Conservation (phyloP, 1,139 yeast genomes). For the Taphrina sp. region DNA sequence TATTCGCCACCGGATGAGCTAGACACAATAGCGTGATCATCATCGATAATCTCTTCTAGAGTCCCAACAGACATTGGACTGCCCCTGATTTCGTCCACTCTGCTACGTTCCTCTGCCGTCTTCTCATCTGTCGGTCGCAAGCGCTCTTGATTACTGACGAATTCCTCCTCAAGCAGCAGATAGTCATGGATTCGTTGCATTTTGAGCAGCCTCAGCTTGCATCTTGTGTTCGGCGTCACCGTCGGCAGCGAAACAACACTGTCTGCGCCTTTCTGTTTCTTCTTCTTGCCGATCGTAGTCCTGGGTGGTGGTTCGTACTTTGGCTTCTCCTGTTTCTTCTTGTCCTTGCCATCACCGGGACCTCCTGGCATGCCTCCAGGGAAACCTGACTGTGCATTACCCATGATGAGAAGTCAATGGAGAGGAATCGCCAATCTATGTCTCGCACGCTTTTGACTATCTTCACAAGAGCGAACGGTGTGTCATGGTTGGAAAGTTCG, state of each 20-base stretch:
- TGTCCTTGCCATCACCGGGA: constrained; percentile 11
- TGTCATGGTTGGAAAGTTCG: no score
- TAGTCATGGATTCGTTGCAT: constrained; percentile 97
- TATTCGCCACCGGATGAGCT: constrained; percentile 96
- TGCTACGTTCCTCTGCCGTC: constrained; percentile 92
- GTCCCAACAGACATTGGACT: constrained; percentile 97
- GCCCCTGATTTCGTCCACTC: constrained; percentile 93
- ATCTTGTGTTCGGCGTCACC: constrained; percentile 89
- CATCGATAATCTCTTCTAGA: constrained; percentile 93
- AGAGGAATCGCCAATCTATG: background rate
- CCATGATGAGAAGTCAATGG: constrained; percentile 15
- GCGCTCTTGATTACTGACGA: constrained; percentile 90
- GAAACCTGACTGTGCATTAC: constrained; percentile 30
- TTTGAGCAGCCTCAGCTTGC: constrained; percentile 82
- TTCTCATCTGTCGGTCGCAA: constrained; percentile 95
- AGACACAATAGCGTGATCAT: constrained; percentile 97
- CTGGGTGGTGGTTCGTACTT: constrained; percentile 98
- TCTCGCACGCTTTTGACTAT: no score
- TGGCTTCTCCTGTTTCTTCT: constrained; percentile 57
- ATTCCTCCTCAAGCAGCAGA: constrained; percentile 89
- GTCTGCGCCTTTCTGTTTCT: constrained; percentile 66
- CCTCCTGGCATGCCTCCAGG: constrained; percentile 21
- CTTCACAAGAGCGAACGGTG: no score
- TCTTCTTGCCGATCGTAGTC: constrained; percentile 82
- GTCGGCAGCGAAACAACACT: constrained; percentile 81